phyloP scores from a whole-genome alignment of 2,329 filamentous ascomycete species.

The Fusarium nematophilum region DNA sequence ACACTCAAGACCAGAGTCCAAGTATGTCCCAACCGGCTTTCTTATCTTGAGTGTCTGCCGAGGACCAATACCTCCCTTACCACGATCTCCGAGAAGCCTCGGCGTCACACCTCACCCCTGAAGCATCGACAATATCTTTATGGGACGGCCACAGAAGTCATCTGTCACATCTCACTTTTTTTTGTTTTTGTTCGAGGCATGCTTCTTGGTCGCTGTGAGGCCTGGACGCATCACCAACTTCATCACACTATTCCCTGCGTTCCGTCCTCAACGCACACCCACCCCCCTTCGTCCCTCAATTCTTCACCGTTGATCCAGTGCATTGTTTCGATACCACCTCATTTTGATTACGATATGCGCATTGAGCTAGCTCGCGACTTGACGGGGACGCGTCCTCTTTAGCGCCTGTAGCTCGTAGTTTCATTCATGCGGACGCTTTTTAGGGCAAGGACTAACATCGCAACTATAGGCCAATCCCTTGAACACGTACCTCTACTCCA shows the following conservation, averaged over 20 bases:
- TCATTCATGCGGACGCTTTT: constrained; percentile 33
- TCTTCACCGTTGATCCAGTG: constrained; percentile 1
- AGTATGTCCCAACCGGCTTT: constrained; percentile 60
- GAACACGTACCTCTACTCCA: constrained; percentile 93
- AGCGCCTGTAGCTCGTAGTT: constrained; percentile 24
- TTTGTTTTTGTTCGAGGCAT: background rate
- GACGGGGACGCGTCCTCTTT: constrained; percentile 15
- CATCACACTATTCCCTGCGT: too few relatives aligned
- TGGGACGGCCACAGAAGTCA: background rate
- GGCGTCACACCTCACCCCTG: background rate
- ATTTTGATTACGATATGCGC: constrained; percentile 29
- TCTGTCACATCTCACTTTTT: background rate
- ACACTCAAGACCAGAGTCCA: constrained; percentile 96
- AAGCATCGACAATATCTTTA: constrained; percentile 4
- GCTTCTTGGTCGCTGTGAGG: constrained; percentile 1
- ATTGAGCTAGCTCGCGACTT: constrained; percentile 15
- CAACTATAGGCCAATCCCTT: constrained; percentile 84
- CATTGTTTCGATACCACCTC: constrained; percentile 20
- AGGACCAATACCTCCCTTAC: background rate
- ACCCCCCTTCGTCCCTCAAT: constrained; percentile 4
- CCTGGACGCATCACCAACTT: background rate
- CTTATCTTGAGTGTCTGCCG: constrained; percentile 15
- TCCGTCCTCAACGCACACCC: constrained; percentile 4
- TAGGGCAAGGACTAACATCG: constrained; percentile 57
- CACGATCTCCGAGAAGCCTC: constrained; percentile 8